Conservation (phyloP, 495 filamentous ascomycete species). For the Mycothermus thermophilus region DNA sequence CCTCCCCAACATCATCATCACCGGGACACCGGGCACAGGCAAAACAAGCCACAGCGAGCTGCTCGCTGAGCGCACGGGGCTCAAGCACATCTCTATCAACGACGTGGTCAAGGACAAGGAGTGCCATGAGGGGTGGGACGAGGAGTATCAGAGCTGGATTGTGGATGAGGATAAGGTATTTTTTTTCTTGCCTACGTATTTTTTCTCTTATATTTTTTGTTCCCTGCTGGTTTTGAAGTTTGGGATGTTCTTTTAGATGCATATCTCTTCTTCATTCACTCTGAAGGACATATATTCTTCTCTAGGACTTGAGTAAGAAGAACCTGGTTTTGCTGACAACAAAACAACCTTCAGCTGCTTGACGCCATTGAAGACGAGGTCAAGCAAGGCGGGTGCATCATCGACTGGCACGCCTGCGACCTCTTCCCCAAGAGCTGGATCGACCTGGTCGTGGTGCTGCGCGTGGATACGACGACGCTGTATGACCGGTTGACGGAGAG, state of each 20-base stretch:
- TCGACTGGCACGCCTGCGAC: slow-evolving; percentile 98
- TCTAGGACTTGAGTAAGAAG: no score
- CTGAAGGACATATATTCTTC: no score
- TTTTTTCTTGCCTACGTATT: slow-evolving; percentile 6
- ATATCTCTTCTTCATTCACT: no score
- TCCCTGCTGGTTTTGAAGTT: no score
- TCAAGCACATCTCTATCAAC: slow-evolving; percentile 82
- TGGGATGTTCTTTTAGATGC: background rate
- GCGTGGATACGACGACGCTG: slow-evolving; percentile 60
- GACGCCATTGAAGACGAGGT: slow-evolving; percentile 79
- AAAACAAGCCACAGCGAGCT: slow-evolving; percentile 82
- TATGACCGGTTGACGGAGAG: slow-evolving; percentile 73
- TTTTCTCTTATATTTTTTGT: slow-evolving; percentile 2
- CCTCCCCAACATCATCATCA: slow-evolving; percentile 82
- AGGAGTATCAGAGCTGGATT: slow-evolving; percentile 75
- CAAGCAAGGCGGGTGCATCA: slow-evolving; percentile 68
- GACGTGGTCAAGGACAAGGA: slow-evolving; percentile 71
- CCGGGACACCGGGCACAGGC: slow-evolving; percentile 88
- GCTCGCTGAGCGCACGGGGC: slow-evolving; percentile 46
- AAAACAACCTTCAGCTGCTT: slow-evolving; percentile 45
- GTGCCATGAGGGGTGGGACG: slow-evolving; percentile 75
- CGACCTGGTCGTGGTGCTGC: slow-evolving; percentile 85
- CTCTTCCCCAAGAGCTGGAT: slow-evolving; percentile 89
- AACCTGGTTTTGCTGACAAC: background rate
- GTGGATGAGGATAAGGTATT: slow-evolving; percentile 92